phyloP scores from a whole-genome alignment of 768 basidiomycete species.

The Termitomyces eurrhizus region DNA sequence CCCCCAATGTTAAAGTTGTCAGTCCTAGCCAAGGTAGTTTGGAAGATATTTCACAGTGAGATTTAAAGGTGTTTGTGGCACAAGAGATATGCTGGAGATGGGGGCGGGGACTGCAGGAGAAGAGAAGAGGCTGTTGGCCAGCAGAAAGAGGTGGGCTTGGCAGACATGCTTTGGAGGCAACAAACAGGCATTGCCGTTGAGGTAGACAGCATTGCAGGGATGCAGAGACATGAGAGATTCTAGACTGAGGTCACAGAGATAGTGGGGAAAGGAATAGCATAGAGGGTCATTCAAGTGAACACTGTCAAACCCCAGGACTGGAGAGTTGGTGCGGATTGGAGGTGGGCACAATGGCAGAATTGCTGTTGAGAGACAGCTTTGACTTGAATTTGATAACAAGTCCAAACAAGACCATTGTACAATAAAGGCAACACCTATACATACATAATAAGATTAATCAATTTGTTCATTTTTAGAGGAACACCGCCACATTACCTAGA shows the following conservation, averaged over 20 bases:
- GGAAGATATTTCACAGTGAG: too few species aligned
- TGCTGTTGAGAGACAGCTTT: too few species aligned
- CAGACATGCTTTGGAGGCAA: not conserved
- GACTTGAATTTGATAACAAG: too few species aligned
- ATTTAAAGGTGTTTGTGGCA: slow-evolving; percentile 12
- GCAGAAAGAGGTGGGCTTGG: slow-evolving; percentile 9
- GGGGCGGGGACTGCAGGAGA: not conserved
- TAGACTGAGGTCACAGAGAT: slow-evolving; percentile 1
- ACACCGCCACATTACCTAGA: too few species aligned
- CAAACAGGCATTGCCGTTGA: slow-evolving; percentile 28
- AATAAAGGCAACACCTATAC: too few species aligned
- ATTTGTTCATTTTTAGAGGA: too few species aligned
- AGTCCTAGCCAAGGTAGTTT: too few species aligned
- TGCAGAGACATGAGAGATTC: not conserved
- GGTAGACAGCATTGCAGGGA: slow-evolving; percentile 32
- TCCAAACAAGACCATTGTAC: too few species aligned
- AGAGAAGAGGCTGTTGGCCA: slow-evolving; percentile 10
- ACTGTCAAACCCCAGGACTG: slow-evolving; percentile 19
- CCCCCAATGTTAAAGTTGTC: too few species aligned
- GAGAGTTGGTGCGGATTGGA: slow-evolving; percentile 25
- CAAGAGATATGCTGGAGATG: not conserved
- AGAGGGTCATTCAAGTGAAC: slow-evolving; percentile 15
- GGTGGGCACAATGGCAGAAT: too few species aligned
- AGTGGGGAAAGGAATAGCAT: slow-evolving; percentile 14
- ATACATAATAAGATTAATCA: too few species aligned